phyloP scores from a whole-genome alignment of 306 rosid species.

The Psophocarpus tetragonolobus region DNA sequence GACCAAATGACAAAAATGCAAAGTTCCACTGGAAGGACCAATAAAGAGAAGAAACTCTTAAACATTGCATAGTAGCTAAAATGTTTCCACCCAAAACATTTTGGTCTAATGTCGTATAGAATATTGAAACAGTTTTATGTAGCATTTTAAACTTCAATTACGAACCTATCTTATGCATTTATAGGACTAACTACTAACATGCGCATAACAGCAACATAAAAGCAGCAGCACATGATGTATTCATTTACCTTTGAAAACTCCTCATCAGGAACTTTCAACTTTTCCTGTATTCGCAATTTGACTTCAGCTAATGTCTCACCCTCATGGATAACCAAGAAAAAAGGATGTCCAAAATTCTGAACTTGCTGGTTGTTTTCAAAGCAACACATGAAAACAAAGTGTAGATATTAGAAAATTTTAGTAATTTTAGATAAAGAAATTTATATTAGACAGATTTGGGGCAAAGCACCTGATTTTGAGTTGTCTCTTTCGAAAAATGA shows the following conservation, averaged over 20 bases:
- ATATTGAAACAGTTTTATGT: background rate
- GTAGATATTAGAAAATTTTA: background rate
- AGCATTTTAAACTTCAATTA: background rate
- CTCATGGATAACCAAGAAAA: constrained; percentile 80
- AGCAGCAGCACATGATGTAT: background rate
- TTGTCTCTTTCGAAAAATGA: constrained; percentile 77
- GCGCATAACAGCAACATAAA: background rate
- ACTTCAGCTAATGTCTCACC: constrained; percentile 85
- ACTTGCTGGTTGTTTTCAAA: constrained; percentile 62
- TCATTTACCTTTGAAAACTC: constrained; percentile 74
- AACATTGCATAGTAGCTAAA: background rate
- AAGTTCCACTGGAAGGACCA: constrained; percentile 74
- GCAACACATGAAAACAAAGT: background rate
- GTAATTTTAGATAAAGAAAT: background rate
- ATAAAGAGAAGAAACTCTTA: background rate
- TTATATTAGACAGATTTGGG: background rate
- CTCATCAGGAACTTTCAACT: constrained; percentile 83
- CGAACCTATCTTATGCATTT: background rate
- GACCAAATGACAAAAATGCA: constrained; percentile 85
- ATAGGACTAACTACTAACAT: background rate
- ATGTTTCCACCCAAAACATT: background rate
- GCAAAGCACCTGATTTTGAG: constrained; percentile 63
- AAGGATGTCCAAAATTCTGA: constrained; percentile 94
- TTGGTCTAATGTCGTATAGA: background rate
- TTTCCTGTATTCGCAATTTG: constrained; percentile 77